Percentiles rank a stretch among this genome's conserved stretches.
phyloP scores from a whole-genome alignment of 371 early-diverging fungal genomes.

The Gilbertella persicaria region DNA sequence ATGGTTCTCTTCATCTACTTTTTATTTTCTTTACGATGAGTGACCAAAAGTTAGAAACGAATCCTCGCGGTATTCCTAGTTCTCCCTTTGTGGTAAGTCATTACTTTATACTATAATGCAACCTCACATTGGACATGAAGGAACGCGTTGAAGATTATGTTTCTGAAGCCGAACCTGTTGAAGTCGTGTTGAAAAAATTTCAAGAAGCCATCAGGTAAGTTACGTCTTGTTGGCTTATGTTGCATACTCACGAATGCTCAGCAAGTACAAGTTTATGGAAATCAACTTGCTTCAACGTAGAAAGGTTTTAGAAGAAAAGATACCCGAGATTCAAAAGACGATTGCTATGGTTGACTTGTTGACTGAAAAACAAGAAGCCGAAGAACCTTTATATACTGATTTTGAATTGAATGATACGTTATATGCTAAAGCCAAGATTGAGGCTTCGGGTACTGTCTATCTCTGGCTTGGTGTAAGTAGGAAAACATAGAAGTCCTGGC shows the following conservation, averaged over 20 bases:
- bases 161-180: slow-evolving; percentile 68
- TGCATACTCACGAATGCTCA: slow-evolving; percentile 28
- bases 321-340: slow-evolving; percentile 96
- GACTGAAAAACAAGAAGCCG: slow-evolving; percentile 59
- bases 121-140: slow-evolving; percentile 35
- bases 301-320: slow-evolving; percentile 82
- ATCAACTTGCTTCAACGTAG: slow-evolving; percentile 81
- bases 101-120: background rate
- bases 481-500: too few relatives aligned
- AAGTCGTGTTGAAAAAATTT: slow-evolving; percentile 86
- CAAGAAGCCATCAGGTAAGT: slow-evolving; percentile 86
- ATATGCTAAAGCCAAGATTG: slow-evolving; percentile 83
- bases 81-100: slow-evolving; percentile 90
- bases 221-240: too few relatives aligned
- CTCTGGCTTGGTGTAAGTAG: slow-evolving; percentile 94
- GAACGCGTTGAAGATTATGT: slow-evolving; percentile 91
- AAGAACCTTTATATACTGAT: slow-evolving; percentile 78
- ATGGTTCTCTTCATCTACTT: too few relatives aligned
- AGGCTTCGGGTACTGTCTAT: slow-evolving; percentile 77
- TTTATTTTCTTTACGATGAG: too few relatives aligned
- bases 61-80: slow-evolving; percentile 93
- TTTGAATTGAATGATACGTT: slow-evolving; percentile 95
- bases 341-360: slow-evolving; percentile 84
- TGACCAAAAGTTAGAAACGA: slow-evolving; percentile 60
- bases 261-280: slow-evolving; percentile 98